A percentile compares a stretch with the other conserved stretches of the same genome.
These are phyloP conservation scores for Flaveria sonorensis DNA, from an alignment of 129 eudicot genomes.

Conservation along the genomic window DNA sequence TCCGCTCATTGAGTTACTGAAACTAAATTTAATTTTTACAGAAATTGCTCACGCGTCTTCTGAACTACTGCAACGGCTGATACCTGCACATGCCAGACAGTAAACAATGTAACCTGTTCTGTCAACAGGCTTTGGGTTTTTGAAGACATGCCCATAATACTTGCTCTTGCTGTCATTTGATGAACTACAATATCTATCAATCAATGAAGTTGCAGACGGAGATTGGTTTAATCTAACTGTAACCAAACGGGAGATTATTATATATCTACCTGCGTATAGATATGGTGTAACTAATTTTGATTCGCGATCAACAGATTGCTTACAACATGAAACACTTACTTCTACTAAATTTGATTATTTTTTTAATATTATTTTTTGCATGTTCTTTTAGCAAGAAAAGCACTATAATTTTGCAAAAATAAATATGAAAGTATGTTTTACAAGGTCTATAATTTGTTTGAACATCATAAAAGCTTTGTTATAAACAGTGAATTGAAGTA, in stretches of 20 bases:
- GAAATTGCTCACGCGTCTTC: conserved; percentile 78
- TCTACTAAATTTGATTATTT: conserved; percentile 32
- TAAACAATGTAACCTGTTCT: conserved; percentile 30
- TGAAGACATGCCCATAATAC: conserved; percentile 34
- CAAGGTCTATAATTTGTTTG: not conserved
- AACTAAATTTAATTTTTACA: conserved; percentile 23
- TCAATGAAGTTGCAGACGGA: not conserved
- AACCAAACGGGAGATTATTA: conserved; percentile 20
- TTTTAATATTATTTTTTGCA: not conserved
- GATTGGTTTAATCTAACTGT: conserved; percentile 30
- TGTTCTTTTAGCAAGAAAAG: not conserved
- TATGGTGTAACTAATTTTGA: conserved; percentile 35
- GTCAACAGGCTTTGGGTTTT: conserved; percentile 35
- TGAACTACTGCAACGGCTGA: conserved; percentile 72
- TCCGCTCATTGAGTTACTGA: not conserved
- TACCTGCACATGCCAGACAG: conserved; percentile 58
- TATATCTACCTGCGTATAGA: conserved; percentile 22
- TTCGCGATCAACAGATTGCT: conserved; percentile 24
- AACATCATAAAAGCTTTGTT: not conserved
- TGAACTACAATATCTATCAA: conserved; percentile 29
- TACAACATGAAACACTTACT: conserved; percentile 28
- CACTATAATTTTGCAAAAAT: not conserved
- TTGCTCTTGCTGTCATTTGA: conserved; percentile 39
- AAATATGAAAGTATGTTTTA: not conserved
- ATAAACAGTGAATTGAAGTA: too few species aligned